Evolutionary conservation across 345 rosid species (phyloP), one percentile per base, ranked within the genome.

Genomic region (Dipteronia dyeriana): DNA sequence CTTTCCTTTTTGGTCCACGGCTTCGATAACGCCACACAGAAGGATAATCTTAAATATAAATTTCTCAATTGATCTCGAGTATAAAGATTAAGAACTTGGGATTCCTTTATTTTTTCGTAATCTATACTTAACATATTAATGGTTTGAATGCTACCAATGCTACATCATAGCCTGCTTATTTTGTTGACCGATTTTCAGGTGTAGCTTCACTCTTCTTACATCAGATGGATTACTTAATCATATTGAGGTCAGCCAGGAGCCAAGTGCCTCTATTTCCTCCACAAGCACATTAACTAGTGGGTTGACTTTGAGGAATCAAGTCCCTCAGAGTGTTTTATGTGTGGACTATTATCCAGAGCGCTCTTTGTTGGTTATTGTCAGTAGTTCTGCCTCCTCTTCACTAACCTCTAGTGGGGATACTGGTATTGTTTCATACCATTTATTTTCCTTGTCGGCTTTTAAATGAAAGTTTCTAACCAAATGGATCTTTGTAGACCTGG

Each of bases 191-290:
- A 70, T 68, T 80, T 78, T 80, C 92, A 91, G 98, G 92, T 91
- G 97, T 69, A 82, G 89, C 76, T 92, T 93, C 88, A 78, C 80
- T 45, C 75, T 86, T 62, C 85, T 92, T 69, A 90, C 93, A 47
- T 82, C 88, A 66, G 97, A 91, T 87, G 99, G 98, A 80, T 85
- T 76, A 41, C 81, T 94, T 79, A 89, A 91, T 79, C 87, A 76
- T 66, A 82, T 89, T 53, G 97, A 94, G 86, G 84, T 89, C 74
- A 85, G 94, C 84, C 88, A 80, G 79, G 92, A 91, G 78, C 89
- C 92, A 73, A 81, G 87, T 78, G 86, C 90, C 73, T 89, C 92
- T 71, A 83, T 85, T 82, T 82, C 88, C 76, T 85, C 91, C 12
- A 64, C 76, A 65, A 77, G 70, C 53, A 66, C 79, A 59, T 85